Percentiles rank a stretch among this genome's conserved stretches.
These are phyloP conservation scores for Neoarthrinium moseri DNA, from an alignment of 2,329 filamentous ascomycete species.

Conservation along the genomic window DNA sequence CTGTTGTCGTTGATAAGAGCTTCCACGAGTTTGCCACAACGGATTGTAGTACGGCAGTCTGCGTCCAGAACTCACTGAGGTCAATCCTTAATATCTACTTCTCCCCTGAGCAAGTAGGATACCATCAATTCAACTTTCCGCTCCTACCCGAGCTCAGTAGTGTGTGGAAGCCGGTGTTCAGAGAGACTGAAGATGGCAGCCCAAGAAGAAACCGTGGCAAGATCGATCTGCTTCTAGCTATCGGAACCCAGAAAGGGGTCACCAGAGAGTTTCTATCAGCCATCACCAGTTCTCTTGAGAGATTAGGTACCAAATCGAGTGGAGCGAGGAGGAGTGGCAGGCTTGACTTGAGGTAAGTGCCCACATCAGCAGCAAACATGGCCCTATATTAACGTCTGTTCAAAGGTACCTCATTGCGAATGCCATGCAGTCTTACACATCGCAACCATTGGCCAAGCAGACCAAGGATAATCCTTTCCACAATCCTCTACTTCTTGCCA, in stretches of 20 bases:
- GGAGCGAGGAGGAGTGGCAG: slow-evolving; percentile 52
- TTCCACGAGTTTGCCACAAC: slow-evolving; percentile 45
- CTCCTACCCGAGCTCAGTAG: slow-evolving; percentile 47
- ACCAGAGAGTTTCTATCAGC: slow-evolving; percentile 46
- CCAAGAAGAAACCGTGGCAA: slow-evolving; percentile 33
- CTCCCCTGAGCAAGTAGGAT: slow-evolving; percentile 43
- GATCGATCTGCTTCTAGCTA: slow-evolving; percentile 58
- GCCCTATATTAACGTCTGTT: background rate
- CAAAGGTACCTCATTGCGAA: slow-evolving; percentile 58
- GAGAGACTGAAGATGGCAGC: slow-evolving; percentile 29
- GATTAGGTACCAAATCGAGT: slow-evolving; percentile 48
- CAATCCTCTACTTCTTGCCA: slow-evolving; percentile 53
- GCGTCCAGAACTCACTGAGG: slow-evolving; percentile 57
- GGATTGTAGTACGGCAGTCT: slow-evolving; percentile 45
- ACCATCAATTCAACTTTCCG: slow-evolving; percentile 46
- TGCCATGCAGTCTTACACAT: slow-evolving; percentile 57
- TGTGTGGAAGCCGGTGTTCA: slow-evolving; percentile 54
- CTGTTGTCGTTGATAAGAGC: slow-evolving; percentile 27
- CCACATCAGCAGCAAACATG: background rate
- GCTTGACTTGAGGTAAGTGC: slow-evolving; percentile 55
- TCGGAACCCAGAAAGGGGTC: slow-evolving; percentile 57
- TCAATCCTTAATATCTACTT: slow-evolving; percentile 51
- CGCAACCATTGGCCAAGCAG: slow-evolving; percentile 48
- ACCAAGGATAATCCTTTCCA: slow-evolving; percentile 53
- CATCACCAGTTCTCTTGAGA: slow-evolving; percentile 53